Evolutionary conservation across 2,329 filamentous ascomycete species (phyloP).

Genomic region (Paecilomyces dactylethromorphus): DNA sequence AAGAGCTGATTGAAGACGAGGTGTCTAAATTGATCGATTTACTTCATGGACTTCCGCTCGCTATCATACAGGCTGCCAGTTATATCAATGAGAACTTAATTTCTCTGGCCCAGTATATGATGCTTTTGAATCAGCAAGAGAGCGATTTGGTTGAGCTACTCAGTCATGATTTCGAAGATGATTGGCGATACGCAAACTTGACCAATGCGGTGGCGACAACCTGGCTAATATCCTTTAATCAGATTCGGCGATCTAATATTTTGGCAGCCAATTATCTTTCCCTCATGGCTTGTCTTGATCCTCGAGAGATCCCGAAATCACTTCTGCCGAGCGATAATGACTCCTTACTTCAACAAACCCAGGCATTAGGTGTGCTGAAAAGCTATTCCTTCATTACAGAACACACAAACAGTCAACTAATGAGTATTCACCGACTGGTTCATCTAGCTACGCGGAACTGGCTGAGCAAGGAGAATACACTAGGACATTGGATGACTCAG

Average conservation of each 20-base stretch:
- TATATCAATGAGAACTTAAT: constrained; percentile 8
- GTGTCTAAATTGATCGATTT: too few relatives aligned
- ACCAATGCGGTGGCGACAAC: constrained; percentile 19
- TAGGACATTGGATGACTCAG: constrained; percentile 2
- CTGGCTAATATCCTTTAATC: constrained; percentile 18
- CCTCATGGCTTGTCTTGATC: constrained; percentile 16
- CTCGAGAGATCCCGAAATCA: constrained; percentile 12
- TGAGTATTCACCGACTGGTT: constrained; percentile 16
- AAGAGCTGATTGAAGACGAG: neutral
- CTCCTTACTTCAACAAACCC: neutral
- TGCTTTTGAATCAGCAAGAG: constrained; percentile 7
- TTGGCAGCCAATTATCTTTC: constrained; percentile 13
- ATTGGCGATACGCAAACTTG: constrained; percentile 9
- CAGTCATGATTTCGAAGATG: constrained; percentile 13
- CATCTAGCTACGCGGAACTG: constrained; percentile 12
- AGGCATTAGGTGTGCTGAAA: constrained; percentile 3
- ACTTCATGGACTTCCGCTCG: constrained; percentile 4
- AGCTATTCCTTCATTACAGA: constrained; percentile 5
- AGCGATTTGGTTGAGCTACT: constrained; percentile 7
- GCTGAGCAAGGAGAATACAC: constrained; percentile 4
- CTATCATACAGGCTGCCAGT: constrained; percentile 10
- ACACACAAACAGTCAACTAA: constrained; percentile 2
- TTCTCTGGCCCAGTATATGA: constrained; percentile 1
- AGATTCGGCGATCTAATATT: constrained; percentile 8
- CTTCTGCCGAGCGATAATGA: constrained; percentile 5